phyloP scores from a whole-genome alignment of 805 yeast genomes.

The Saccharomycopsis babjevae region DNA sequence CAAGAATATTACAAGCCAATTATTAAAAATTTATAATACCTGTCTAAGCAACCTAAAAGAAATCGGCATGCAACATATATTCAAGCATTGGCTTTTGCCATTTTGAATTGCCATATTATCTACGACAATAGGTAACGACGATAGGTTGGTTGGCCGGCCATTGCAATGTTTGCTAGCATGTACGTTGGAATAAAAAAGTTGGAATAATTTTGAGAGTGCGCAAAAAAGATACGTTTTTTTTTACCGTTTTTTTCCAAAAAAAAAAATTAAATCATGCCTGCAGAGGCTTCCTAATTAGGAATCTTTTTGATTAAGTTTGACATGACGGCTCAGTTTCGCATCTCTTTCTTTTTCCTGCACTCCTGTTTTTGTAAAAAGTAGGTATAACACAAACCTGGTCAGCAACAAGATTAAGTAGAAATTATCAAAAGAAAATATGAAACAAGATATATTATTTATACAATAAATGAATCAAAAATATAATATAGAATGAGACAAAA shows the following conservation, averaged over 20 bases:
- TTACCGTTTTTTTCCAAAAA: background rate
- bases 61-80: no score
- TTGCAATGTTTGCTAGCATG: no score
- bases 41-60: no score
- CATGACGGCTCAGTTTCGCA: background rate
- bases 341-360: background rate
- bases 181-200: no score
- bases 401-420: no score
- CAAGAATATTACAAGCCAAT: no score
- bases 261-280: background rate
- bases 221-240: background rate
- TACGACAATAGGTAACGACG: no score
- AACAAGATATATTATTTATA: background rate
- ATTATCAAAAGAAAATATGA: background rate
- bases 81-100: no score
- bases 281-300: background rate
- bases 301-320: background rate
- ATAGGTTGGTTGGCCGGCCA: no score
- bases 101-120: no score
- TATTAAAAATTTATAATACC: no score
- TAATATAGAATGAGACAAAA: background rate
- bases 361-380: background rate
- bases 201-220: background rate
- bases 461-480: background rate
- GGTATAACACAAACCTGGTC: no score